Evolutionary conservation across 2,329 filamentous ascomycete genomes (phyloP).

Genomic region (Didymellaceae sp.): DNA sequence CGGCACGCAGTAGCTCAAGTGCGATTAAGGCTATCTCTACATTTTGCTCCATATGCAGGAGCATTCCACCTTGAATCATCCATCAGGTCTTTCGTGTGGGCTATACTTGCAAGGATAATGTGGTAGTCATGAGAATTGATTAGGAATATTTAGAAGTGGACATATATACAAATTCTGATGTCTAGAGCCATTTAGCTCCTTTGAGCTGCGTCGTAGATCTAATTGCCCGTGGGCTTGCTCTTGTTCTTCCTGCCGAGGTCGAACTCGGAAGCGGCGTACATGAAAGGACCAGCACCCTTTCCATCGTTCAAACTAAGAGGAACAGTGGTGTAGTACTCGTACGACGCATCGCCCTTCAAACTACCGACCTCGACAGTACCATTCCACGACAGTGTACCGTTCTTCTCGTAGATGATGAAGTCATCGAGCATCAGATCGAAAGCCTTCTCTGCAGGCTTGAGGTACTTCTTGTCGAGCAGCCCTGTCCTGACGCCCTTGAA

Average conservation of each 20-base stretch:
- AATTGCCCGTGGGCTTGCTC: too few relatives aligned
- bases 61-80: too few relatives aligned
- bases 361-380: constrained; percentile 62
- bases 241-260: constrained; percentile 23
- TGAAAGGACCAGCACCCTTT: constrained; percentile 53
- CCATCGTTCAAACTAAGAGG: constrained; percentile 46
- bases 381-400: constrained; percentile 59
- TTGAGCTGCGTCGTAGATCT: too few relatives aligned
- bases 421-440: constrained; percentile 53
- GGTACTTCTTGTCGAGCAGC: constrained; percentile 45
- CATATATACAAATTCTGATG: too few relatives aligned
- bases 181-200: too few relatives aligned
- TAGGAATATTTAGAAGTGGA: too few relatives aligned
- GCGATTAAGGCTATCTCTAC: too few relatives aligned
- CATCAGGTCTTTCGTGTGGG: too few relatives aligned
- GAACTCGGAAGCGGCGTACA: constrained; percentile 46
- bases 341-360: constrained; percentile 57
- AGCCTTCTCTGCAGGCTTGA: constrained; percentile 51
- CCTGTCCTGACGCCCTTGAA: constrained; percentile 45
- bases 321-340: constrained; percentile 54
- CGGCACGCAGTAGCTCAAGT: too few relatives aligned
- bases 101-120: too few relatives aligned
- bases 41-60: too few relatives aligned
- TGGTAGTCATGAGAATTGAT: too few relatives aligned
- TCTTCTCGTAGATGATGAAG: constrained; percentile 55